phyloP scores from a whole-genome alignment of 2,329 filamentous ascomycete species.

The Xylaria sp. region DNA sequence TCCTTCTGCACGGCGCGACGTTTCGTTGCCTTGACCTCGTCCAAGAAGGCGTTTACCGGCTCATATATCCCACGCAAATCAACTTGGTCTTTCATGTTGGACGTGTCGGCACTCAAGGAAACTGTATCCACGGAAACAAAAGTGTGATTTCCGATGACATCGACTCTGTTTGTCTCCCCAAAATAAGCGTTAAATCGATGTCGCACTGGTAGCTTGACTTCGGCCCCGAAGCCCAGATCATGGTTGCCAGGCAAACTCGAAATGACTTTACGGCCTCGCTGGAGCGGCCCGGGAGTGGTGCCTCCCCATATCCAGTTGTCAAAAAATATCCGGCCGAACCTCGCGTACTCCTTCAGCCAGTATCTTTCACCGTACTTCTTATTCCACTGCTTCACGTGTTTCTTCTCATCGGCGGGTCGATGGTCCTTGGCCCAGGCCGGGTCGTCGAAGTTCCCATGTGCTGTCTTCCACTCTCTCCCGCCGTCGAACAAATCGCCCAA shows the following conservation, averaged over 20 bases:
- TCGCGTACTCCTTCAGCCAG: constrained; percentile 86
- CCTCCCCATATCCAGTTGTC: constrained; percentile 71
- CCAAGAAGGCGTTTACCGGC: constrained; percentile 80
- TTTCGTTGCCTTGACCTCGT: constrained; percentile 71
- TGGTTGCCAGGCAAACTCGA: constrained; percentile 93
- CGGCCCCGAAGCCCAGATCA: constrained; percentile 88
- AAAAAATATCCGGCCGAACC: constrained; percentile 89
- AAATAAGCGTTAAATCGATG: constrained; percentile 89
- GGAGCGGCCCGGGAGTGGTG: constrained; percentile 63
- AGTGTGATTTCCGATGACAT: constrained; percentile 93
- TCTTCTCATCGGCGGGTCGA: constrained; percentile 62
- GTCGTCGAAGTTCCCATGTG: constrained; percentile 67
- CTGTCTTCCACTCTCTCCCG: constrained; percentile 91
- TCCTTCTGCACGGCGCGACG: constrained; percentile 75
- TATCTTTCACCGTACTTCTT: constrained; percentile 81
- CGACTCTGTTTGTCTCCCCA: constrained; percentile 88
- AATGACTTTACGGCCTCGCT: constrained; percentile 79
- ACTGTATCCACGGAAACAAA: constrained; percentile 92
- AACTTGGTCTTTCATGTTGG: constrained; percentile 60
- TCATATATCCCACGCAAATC: constrained; percentile 74
- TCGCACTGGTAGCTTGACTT: constrained; percentile 82
- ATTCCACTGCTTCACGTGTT: constrained; percentile 72
- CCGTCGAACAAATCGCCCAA: constrained; percentile 96
- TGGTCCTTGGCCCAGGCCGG: constrained; percentile 66
- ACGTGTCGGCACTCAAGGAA: constrained; percentile 79